Base-by-base conservation (phyloP, 2,329 filamentous ascomycete genomes). In the Chaetoscypha palmicola region DNA sequence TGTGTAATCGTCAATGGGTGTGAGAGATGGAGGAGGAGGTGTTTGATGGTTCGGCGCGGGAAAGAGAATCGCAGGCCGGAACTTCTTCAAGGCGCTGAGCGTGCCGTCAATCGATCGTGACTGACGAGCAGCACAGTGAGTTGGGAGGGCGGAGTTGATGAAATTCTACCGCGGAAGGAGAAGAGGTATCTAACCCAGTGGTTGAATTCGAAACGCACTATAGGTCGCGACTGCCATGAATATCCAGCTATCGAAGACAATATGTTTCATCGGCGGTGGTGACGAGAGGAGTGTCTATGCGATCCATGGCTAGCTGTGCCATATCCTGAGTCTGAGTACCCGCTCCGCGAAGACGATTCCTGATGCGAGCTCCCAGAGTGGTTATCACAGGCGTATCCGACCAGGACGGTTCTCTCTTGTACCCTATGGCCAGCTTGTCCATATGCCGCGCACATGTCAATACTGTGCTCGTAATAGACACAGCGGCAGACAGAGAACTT, bases 401-500 rank as follows among this genome's bases (percentile, higher is more conserved):
- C 81, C n/a, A 84, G 68, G 3, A 86, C 73, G 1, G 75, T 81
- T 62, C 77, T 81, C 58, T 84, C 80, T 55, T 79, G 74, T 23
- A 81, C 67, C n/a, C 53, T 53, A 57, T 86, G 82, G 28, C 77
- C 77, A 50, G 72, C 71, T 51, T 78, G 76, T 41, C 76, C 77
- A 57, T 79, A 77, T 40, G 72, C 70, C 31, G 73, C 67, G 58
- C 82, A 86, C 52, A 79, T 81, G 55, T 86, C 81, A 53, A 86
- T 69, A 31, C 74, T 72, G 60, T 86, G 82, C 53, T 74, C 69
- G 66, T 83, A 76, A 65, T 86, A 85, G 48, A 83, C 65, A 59
- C 82, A 86, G 54, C 76, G 72, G 68, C 82, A 86, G 45, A 81
- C 80, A 12, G 80, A 75, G 64, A 80, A 86, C 51, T 78, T 72